These are phyloP conservation scores for Dichotomocladium elegans DNA, from an alignment of 371 early-diverging fungal genomes.

Conservation along the genomic window DNA sequence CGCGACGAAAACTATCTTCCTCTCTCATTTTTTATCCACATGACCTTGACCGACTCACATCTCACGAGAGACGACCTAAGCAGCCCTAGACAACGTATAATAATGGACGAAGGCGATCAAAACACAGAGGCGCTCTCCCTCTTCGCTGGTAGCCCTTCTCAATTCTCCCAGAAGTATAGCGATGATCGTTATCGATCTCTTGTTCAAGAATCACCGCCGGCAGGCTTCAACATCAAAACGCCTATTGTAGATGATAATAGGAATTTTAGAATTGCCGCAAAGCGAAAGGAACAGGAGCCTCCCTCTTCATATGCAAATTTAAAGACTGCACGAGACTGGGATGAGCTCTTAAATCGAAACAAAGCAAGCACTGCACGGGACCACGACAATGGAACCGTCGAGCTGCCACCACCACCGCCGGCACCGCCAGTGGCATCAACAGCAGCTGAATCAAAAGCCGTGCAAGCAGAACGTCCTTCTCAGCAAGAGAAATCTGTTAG, in stretches of 20 bases:
- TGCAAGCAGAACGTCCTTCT: neutral
- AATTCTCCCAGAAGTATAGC: neutral
- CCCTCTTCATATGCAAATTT: neutral
- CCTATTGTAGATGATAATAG: conserved; percentile 3
- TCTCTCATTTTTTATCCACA: neutral
- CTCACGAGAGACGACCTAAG: neutral
- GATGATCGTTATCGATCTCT: conserved; percentile 15
- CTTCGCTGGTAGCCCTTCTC: neutral
- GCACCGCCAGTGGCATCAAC: neutral
- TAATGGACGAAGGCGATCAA: neutral
- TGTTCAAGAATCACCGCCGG: conserved; percentile 15
- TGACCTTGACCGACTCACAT: neutral
- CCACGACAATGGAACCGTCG: neutral
- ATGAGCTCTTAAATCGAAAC: neutral
- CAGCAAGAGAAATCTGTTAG: neutral
- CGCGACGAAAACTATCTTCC: neutral
- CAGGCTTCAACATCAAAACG: conserved; percentile 3
- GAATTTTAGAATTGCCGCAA: neutral
- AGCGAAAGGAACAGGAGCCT: neutral
- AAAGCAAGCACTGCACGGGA: too few relatives aligned
- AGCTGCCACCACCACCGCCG: neutral
- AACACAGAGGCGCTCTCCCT: neutral
- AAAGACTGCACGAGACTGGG: neutral
- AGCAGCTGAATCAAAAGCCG: neutral
- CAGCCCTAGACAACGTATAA: neutral